Conservation (phyloP, 1,284 basidiomycete species). For the Cryptococcus maquisensis region DNA sequence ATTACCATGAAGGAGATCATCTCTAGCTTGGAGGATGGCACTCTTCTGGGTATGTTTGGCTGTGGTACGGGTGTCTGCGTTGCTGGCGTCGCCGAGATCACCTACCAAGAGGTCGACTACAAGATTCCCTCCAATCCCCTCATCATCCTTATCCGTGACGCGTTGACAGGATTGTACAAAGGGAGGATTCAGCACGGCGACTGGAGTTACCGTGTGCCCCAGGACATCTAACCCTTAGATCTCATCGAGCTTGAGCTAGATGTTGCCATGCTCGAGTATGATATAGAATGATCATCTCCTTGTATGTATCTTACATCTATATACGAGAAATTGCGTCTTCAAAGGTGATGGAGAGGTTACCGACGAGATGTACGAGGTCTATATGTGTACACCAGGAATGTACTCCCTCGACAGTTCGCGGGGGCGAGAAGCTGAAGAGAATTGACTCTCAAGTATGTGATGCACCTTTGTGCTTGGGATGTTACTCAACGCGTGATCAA, state of each 20-base stretch:
- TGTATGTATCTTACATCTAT: no score
- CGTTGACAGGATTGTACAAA: constrained; percentile 39
- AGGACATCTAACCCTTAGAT: neutral
- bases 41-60: constrained; percentile 42
- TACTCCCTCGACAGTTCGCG: no score
- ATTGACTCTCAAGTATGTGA: no score
- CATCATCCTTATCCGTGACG: constrained; percentile 37
- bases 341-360: no score
- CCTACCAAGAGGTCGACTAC: constrained; percentile 30
- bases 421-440: no score
- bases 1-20: constrained; percentile 42
- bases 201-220: constrained; percentile 40
- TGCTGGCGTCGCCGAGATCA: constrained; percentile 32
- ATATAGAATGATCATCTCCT: neutral
- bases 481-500: no score
- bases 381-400: no score
- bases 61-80: constrained; percentile 44
- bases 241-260: no score
- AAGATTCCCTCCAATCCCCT: constrained; percentile 36
- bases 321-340: no score
- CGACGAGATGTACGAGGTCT: no score
- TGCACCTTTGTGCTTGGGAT: no score
- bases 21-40: constrained; percentile 29
- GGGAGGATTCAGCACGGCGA: constrained; percentile 30
- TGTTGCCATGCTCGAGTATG: neutral